Evolutionary conservation across 352 stramenopile species (phyloP).

Genomic region (Nannochloropsis limnetica): DNA sequence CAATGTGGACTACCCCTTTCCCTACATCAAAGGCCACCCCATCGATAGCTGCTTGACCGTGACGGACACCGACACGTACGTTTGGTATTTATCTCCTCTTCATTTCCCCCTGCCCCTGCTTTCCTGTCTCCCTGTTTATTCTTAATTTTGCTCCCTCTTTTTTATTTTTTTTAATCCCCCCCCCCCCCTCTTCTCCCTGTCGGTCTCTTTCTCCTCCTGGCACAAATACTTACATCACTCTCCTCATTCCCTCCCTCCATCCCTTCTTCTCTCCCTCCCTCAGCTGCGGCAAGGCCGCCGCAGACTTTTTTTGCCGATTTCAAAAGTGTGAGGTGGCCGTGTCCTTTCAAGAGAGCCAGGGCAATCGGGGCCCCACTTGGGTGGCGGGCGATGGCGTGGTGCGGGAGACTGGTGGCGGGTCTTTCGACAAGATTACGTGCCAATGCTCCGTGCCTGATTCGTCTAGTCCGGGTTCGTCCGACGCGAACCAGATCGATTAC

Average conservation of each 20-base stretch:
- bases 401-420: background rate
- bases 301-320: conserved; percentile 19
- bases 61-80: background rate
- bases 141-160: too few relatives aligned
- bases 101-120: too few relatives aligned
- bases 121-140: too few relatives aligned
- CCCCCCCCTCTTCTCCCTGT: too few relatives aligned
- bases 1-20: conserved; percentile 26
- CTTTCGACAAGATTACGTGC: background rate
- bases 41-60: background rate
- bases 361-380: conserved; percentile 5
- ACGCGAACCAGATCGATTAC: conserved; percentile 22
- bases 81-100: too few relatives aligned
- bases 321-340: conserved; percentile 5
- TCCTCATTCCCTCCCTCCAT: too few relatives aligned
- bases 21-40: background rate
- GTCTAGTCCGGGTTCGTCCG: background rate
- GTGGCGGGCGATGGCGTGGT: background rate
- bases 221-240: too few relatives aligned
- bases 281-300: background rate
- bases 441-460: conserved; percentile 12
- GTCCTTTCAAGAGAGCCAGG: background rate
- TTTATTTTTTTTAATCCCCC: too few relatives aligned
- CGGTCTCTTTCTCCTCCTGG: too few relatives aligned
- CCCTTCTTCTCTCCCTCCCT: too few relatives aligned